These are phyloP conservation scores for Rhizopus stolonifer DNA, from an alignment of 371 early-diverging fungal species.

Conservation along the genomic window DNA sequence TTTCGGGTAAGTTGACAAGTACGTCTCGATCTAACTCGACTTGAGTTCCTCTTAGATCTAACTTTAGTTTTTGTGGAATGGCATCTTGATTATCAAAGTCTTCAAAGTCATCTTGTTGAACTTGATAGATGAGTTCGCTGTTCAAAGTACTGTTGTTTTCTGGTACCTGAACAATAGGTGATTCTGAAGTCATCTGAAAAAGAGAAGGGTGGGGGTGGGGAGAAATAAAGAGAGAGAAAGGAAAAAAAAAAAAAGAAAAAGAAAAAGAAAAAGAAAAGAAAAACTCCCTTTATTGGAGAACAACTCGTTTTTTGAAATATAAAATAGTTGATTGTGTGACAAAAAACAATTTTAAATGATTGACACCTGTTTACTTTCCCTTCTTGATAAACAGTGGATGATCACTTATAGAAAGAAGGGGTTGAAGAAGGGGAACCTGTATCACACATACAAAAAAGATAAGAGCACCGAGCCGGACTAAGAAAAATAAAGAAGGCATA, in stretches of 20 bases:
- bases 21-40: constrained; percentile 74
- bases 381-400: too few species aligned
- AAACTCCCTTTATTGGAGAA: too few species aligned
- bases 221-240: too few species aligned
- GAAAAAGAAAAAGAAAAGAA: too few species aligned
- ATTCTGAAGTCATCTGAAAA: constrained; percentile 35
- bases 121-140: constrained; percentile 31
- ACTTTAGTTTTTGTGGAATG: constrained; percentile 59
- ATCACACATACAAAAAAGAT: too few species aligned
- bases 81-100: constrained; percentile 40
- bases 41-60: constrained; percentile 73
- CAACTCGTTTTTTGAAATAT: too few species aligned
- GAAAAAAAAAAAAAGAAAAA: background rate
- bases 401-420: too few species aligned
- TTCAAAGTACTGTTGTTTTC: constrained; percentile 17
- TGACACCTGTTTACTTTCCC: too few species aligned
- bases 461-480: too few species aligned
- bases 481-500: background rate
- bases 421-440: too few species aligned
- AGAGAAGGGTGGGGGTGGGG: background rate
- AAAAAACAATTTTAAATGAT: too few species aligned
- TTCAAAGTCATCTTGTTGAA: constrained; percentile 28
- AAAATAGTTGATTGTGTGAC: too few species aligned
- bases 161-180: constrained; percentile 45
- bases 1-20: constrained; percentile 74